phyloP scores from a whole-genome alignment of 208 protist genomes.

The Trypanosoma cruzi region DNA sequence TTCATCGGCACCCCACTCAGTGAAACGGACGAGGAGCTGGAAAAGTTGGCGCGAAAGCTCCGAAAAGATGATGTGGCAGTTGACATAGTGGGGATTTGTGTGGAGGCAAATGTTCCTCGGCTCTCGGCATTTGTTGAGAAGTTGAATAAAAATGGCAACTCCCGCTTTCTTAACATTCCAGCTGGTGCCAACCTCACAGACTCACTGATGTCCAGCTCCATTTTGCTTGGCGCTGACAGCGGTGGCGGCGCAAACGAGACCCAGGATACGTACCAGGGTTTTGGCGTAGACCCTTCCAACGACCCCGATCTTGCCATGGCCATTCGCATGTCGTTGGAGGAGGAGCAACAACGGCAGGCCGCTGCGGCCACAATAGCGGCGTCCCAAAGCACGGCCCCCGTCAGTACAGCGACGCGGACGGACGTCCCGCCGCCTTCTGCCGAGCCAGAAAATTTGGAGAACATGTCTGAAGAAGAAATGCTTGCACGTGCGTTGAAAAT shows the following conservation, averaged over 20 bases:
- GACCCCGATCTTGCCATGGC: constrained; percentile 96
- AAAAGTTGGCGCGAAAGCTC: constrained; percentile 94
- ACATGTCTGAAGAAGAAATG: constrained; percentile 89
- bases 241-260: constrained; percentile 12
- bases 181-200: constrained; percentile 89
- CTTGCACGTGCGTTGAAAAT: constrained; percentile 76
- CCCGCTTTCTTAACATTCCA: constrained; percentile 84
- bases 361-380: constrained; percentile 39
- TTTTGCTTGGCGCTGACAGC: constrained; percentile 73
- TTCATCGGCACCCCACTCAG: constrained; percentile 97
- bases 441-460: constrained; percentile 36
- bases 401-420: not conserved
- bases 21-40: constrained; percentile 90
- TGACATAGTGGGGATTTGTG: constrained; percentile 97
- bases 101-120: constrained; percentile 89
- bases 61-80: constrained; percentile 98
- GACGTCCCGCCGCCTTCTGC: not conserved
- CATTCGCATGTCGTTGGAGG: constrained; percentile 95
- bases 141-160: constrained; percentile 88
- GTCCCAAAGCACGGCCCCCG: constrained; percentile 1
- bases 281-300: constrained; percentile 90
- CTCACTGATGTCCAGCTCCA: constrained; percentile 90
- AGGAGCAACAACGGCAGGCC: constrained; percentile 91
- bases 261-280: constrained; percentile 41
- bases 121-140: constrained; percentile 92